Evolutionary conservation across 2,329 filamentous ascomycete species (phyloP), one percentile per base, ranked within the genome.

Genomic region (Microcera coccophila): DNA sequence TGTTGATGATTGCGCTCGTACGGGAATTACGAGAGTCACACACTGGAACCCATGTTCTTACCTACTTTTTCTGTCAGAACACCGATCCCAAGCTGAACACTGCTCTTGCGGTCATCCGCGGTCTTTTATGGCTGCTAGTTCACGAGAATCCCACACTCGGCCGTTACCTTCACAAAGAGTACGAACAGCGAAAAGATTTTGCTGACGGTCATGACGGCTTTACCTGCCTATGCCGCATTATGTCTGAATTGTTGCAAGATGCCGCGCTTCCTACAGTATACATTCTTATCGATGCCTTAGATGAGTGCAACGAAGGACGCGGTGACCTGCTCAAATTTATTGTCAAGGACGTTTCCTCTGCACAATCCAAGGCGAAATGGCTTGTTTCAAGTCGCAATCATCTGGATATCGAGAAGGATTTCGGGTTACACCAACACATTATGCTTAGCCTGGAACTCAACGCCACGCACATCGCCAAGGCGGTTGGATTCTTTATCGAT

Each of bases 261-360:
- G 5, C 39, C 67, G 3, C 22, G 7, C 22, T 26, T n/a, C 52
- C 5, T 1, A 47, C 9, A 0, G 58, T 56, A 12, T 26, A 61
- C 46, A 38, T 77, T 4, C 45, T 75, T 11, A 53, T 77, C 33
- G 70, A 76, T 53, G 72, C 69, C 1, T 65, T 76, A 1, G 71
- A 77, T 43, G 71, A 76, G 50, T 74, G 68, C 9, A 44, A 36
- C 11, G 32, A 22, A 3, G 61, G 54, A 15, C 44, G 52, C 15
- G 18, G 38, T 1, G 33, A 59, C 29, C 64, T 75, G 3, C 53
- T 75, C 11, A 34, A 62, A 0, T 47, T 51, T 14, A 38, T 57
- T 22, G 0, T 59, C 50, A 11, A 41, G 4, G 11, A n/a, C n/a
- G n/a, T n/a, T n/a, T n/a, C n/a, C n/a, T 26, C 21, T 3, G 41